Base-by-base conservation (phyloP, 345 rosid species). In the Jatropha curcas region DNA sequence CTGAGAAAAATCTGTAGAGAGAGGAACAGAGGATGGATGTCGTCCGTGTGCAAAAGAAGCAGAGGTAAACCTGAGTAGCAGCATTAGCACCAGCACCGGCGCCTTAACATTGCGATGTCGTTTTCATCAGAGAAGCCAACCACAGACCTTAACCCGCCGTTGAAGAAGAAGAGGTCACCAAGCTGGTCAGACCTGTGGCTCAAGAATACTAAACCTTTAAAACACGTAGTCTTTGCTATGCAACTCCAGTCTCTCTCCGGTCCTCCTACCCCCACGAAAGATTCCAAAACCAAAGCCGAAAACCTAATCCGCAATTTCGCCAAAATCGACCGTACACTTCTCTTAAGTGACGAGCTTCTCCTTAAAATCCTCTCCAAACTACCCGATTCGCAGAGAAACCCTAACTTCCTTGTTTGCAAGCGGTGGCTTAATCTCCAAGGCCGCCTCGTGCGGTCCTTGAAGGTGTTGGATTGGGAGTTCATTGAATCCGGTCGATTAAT, bases 101-200 rank as follows among this genome's bases (percentile, higher is more conserved):
- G 0, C 31, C 37, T 63, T 25, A n/a, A 12, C 2, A 12, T 72
- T 61, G 75, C 75, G 67, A 93, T 89, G 95, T 84, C 92, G 70
- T 81, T 61, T 76, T 43, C 70, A 28, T 79, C 74, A 30, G 86
- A 88, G 78, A 80, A 69, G 4, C 79, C 83, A 72, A 66, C 60
- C 57, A 48, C 82, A 35, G 79, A 81, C 71, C 81, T 84, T 37
- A 82, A 74, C 76, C 70, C 89, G 1, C 83, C 84, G 19, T 68
- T 82, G 61, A 41, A 41, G 84, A 41, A 41, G 84, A 88, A 65
- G 79, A 85, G 82, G 65, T 41, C 77, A 25, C 79, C 88, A 3
- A 86, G 81, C 67, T 88, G 92, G 96, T 87, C 96, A 0, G 82
- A 85, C 56, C 68, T 86, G 73, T 87, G 90, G 94, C 73, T 82